Conservation (phyloP, 1,284 basidiomycete species). For the Athelia psychrophila region DNA sequence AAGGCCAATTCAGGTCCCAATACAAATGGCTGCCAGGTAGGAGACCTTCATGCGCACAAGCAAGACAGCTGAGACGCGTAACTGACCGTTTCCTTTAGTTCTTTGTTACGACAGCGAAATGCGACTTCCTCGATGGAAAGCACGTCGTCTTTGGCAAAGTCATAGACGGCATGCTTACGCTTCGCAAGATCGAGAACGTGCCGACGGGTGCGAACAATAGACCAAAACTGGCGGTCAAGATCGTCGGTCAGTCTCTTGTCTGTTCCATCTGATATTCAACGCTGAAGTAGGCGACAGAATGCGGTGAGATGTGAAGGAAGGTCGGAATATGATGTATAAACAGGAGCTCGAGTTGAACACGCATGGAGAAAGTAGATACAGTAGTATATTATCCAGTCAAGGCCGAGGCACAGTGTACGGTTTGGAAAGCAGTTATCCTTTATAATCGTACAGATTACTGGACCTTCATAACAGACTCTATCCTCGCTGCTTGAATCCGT, state of each 20-base stretch:
- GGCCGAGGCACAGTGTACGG: too few relatives aligned
- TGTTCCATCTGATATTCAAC: neutral
- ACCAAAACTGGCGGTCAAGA: slow-evolving; percentile 82
- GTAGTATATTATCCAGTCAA: too few relatives aligned
- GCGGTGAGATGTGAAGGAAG: slow-evolving; percentile 50
- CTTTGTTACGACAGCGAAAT: slow-evolving; percentile 94
- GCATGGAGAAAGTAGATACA: too few relatives aligned
- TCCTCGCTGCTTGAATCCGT: slow-evolving; percentile 61
- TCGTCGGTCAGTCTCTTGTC: slow-evolving; percentile 57
- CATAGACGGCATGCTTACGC: slow-evolving; percentile 83
- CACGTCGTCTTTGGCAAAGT: slow-evolving; percentile 94
- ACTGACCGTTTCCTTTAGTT: slow-evolving; percentile 52
- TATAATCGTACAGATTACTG: slow-evolving; percentile 25
- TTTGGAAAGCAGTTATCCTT: too few relatives aligned
- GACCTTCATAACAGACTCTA: slow-evolving; percentile 73
- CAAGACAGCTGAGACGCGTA: too few relatives aligned
- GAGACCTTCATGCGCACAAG: slow-evolving; percentile 10
- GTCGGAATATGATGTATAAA: too few relatives aligned
- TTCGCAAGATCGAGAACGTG: slow-evolving; percentile 94
- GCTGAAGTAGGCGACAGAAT: slow-evolving; percentile 35
- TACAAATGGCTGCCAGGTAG: slow-evolving; percentile 89
- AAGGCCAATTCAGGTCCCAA: slow-evolving; percentile 92
- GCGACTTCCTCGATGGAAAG: slow-evolving; percentile 93
- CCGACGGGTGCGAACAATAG: slow-evolving; percentile 86
- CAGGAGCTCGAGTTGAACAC: too few relatives aligned